Conservation (phyloP, 2,329 filamentous ascomycete genomes). For the Fusarium solani-melongenae region DNA sequence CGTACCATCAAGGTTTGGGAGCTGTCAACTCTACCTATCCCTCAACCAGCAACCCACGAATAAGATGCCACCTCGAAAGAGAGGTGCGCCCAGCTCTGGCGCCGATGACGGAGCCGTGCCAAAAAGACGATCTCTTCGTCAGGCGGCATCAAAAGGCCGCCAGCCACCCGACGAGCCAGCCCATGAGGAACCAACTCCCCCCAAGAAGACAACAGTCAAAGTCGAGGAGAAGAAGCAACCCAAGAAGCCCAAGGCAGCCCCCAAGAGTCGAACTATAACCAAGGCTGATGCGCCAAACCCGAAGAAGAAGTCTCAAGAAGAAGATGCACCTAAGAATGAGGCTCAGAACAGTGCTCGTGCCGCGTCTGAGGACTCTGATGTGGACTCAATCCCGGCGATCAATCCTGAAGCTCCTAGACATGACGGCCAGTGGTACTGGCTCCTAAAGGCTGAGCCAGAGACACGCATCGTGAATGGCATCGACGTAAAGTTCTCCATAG, state of each 20-base stretch:
- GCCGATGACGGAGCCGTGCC: neutral
- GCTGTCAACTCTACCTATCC: neutral
- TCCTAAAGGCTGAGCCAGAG: conserved; percentile 91
- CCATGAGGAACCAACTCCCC: neutral
- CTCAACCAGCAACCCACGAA: neutral
- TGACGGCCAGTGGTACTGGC: conserved; percentile 71
- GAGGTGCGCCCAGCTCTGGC: neutral
- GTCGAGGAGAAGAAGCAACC: conserved; percentile 4
- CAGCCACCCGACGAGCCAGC: neutral
- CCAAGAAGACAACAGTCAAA: conserved; percentile 6
- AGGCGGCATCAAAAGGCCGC: conserved; percentile 10
- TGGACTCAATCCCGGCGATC: conserved; percentile 48
- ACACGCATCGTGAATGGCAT: conserved; percentile 86
- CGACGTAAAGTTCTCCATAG: conserved; percentile 94
- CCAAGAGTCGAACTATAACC: neutral
- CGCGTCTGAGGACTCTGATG: conserved; percentile 44
- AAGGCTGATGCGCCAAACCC: neutral
- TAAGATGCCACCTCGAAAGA: conserved; percentile 34
- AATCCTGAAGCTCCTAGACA: conserved; percentile 54
- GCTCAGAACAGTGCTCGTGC: neutral
- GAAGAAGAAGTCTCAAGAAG: neutral
- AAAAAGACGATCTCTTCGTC: conserved; percentile 34
- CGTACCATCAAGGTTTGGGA: neutral
- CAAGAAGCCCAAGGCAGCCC: neutral
- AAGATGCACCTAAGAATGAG: neutral